Conservation (phyloP, 768 basidiomycete genomes). For the Boletus vermiculosoides region DNA sequence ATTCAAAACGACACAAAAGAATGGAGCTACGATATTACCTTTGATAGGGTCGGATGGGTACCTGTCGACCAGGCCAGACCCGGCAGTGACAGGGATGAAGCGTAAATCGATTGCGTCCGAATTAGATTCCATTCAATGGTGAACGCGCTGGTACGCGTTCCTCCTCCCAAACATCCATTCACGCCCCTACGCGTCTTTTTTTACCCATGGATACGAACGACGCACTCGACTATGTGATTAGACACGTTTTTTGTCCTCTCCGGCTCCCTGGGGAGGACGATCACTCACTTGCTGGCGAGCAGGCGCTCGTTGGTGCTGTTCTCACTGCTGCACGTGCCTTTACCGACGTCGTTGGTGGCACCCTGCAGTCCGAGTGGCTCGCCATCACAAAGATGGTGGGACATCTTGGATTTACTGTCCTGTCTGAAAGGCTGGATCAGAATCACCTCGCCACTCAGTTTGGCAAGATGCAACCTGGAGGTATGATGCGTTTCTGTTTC, state of each 20-base stretch:
- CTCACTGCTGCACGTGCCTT: constrained; percentile 13
- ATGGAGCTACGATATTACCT: too few species aligned
- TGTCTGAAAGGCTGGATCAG: background rate
- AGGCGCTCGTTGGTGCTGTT: constrained; percentile 24
- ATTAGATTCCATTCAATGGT: too few species aligned
- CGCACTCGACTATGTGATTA: constrained; percentile 29
- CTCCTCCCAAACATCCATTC: too few species aligned
- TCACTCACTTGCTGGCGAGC: constrained; percentile 19
- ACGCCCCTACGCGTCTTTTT: background rate
- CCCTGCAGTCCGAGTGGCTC: background rate
- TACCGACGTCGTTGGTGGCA: background rate
- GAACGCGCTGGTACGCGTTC: too few species aligned
- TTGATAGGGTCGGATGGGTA: too few species aligned
- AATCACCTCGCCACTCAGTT: constrained; percentile 6
- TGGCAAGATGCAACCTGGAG: constrained; percentile 21
- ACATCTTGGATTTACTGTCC: constrained; percentile 8
- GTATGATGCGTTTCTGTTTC: constrained; percentile 4
- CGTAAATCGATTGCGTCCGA: too few species aligned
- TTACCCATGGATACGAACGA: too few species aligned
- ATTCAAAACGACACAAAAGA: too few species aligned
- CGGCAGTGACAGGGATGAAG: too few species aligned
- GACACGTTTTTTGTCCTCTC: constrained; percentile 43
- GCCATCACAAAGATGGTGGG: constrained; percentile 27
- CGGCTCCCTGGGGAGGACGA: constrained; percentile 39
- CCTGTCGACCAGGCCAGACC: too few species aligned